These are phyloP conservation scores for Musa itinerans DNA, from an alignment of 176 grass and related monocot species.

Conservation along the genomic window DNA sequence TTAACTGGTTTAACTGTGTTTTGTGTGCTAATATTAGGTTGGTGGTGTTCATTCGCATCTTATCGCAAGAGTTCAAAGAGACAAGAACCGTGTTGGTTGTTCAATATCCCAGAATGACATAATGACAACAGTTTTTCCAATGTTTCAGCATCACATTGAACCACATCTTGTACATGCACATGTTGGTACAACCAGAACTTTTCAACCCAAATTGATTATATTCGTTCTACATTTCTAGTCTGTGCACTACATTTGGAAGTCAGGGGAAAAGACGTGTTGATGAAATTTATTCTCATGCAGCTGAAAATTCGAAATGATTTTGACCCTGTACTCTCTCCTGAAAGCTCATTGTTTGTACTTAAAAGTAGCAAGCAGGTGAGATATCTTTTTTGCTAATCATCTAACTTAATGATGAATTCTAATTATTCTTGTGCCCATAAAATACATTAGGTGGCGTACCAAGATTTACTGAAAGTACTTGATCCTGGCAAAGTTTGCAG, in stretches of 20 bases:
- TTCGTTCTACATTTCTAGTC: conserved; percentile 2
- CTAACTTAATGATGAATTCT: neutral
- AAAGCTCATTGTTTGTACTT: conserved; percentile 94
- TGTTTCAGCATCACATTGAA: conserved; percentile 96
- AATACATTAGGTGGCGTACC: conserved; percentile 60
- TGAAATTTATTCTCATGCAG: conserved; percentile 32
- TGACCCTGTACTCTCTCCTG: conserved; percentile 94
- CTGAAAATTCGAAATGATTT: conserved; percentile 99
- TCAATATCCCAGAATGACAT: conserved; percentile 93
- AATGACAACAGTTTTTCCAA: conserved; percentile 91
- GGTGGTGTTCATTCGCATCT: conserved; percentile 99
- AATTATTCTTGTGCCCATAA: conserved; percentile 8
- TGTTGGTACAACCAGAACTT: conserved; percentile 78
- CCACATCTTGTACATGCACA: conserved; percentile 99
- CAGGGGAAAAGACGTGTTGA: neutral
- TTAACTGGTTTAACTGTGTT: conserved; percentile 19
- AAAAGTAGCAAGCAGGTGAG: conserved; percentile 90
- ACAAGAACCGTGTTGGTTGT: conserved; percentile 73
- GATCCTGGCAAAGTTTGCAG: conserved; percentile 83
- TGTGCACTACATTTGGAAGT: neutral
- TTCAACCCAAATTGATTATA: conserved; percentile 13
- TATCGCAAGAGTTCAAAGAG: conserved; percentile 91
- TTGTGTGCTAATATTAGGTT: conserved; percentile 42
- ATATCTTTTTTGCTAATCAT: neutral
- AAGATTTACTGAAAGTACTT: conserved; percentile 78